Conservation (phyloP, 2,329 filamentous ascomycete genomes). For the Nigrospora sphaerica region DNA sequence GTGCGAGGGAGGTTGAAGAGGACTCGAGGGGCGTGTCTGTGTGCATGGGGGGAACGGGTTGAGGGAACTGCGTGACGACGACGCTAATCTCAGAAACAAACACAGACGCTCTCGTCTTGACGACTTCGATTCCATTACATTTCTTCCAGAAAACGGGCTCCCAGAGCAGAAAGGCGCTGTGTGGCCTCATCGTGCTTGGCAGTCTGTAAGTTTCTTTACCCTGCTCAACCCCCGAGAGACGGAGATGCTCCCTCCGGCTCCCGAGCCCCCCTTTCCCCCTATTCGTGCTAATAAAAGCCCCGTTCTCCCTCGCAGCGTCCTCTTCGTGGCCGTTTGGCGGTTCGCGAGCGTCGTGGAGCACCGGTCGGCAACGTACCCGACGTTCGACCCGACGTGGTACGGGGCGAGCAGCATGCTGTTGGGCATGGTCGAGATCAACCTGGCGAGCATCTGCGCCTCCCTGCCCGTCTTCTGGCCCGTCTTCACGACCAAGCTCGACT, state of each 20-base stretch:
- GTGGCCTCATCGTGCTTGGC: conserved; percentile 8
- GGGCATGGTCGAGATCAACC: conserved; percentile 11
- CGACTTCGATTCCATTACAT: conserved; percentile 21
- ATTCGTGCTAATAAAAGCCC: too few relatives aligned
- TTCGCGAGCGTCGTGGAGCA: conserved; percentile 16
- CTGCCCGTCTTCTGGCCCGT: conserved; percentile 24
- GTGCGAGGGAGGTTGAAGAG: too few relatives aligned
- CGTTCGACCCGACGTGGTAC: conserved; percentile 23
- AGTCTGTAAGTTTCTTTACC: conserved; percentile 1
- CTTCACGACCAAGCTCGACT: conserved; percentile 15
- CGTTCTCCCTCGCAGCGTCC: not conserved
- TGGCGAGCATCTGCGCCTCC: conserved; percentile 17
- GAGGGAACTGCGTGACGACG: too few relatives aligned
- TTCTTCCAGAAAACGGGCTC: conserved; percentile 8
- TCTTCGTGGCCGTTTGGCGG: conserved; percentile 18
- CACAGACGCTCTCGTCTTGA: conserved; percentile 21
- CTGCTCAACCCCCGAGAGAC: too few relatives aligned
- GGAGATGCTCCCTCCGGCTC: too few relatives aligned
- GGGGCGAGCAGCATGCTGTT: conserved; percentile 10
- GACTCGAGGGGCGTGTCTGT: too few relatives aligned
- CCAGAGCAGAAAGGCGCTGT: conserved; percentile 7
- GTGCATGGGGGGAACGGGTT: too few relatives aligned
- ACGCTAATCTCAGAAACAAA: conserved; percentile 16
- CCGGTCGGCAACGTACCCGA: conserved; percentile 16
- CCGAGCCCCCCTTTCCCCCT: too few relatives aligned